Evolutionary conservation across 805 yeast species (phyloP), one percentile per base, ranked within the genome.

Genomic region (Candida parachauliodes): DNA sequence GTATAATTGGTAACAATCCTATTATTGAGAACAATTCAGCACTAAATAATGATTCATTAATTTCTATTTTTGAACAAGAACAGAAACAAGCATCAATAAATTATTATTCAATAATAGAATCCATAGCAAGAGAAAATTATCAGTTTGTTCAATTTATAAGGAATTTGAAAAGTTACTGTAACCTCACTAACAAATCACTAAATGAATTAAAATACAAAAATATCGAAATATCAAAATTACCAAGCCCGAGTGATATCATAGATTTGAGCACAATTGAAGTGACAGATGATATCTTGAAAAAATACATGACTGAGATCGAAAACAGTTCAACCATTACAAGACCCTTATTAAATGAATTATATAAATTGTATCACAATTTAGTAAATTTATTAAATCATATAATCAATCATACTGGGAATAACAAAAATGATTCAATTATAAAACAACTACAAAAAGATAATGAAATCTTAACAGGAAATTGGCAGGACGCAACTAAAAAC

Each of bases 401-500:
- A 3, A 19, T 32, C n/a, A 23, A 29, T 12, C 41, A 42, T n/a
- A 28, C 36, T 23, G 47, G 47, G 9, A 18, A 33, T 7, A 43
- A 21, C 8, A 36, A 19, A 11, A 16, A 24, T 11, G 32, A 37
- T 10, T 25, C 35, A 17, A 43, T 41, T 22, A 40, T 57, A 26
- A 43, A 48, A 24, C 50, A 51, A 34, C 50, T 65, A 35, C 46
- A 49, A 33, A 50, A 50, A n/a, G 72, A 68, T 36, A 54, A 65
- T 37, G 59, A 54, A 19, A 42, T 45, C 15, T 54, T 65, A 34
- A 52, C 52, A 11, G 48, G 52, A 26, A 67, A 63, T 39, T 65
- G 70, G 70, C 51, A 62, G 37, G 65, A 64, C 24, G 70, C 73
- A 0, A 50, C 63, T 39, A 54, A 52, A 32, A 60, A 68, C 2